These are phyloP conservation scores for Colletotrichum kahawae DNA, from an alignment of 2,329 filamentous ascomycete genomes.

Conservation along the genomic window DNA sequence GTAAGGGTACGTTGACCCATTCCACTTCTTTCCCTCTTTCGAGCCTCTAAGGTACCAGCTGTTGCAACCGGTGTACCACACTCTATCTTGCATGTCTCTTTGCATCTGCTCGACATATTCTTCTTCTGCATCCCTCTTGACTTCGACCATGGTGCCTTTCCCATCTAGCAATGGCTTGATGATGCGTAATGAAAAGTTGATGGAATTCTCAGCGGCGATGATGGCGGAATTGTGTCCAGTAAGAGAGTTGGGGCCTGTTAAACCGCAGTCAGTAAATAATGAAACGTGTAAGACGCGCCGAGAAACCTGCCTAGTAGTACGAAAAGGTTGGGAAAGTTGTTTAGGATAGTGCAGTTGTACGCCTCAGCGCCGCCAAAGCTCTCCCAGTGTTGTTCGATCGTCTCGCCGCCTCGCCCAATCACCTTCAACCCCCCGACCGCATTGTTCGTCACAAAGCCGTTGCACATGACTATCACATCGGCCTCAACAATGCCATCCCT, in stretches of 20 bases:
- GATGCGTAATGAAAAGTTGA: conserved; percentile 64
- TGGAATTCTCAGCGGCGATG: conserved; percentile 64
- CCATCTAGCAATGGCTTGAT: conserved; percentile 52
- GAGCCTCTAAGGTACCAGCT: conserved; percentile 40
- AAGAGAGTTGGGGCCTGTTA: conserved; percentile 60
- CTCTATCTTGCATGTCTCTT: conserved; percentile 33
- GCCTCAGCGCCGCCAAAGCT: conserved; percentile 64
- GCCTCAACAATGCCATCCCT: conserved; percentile 49
- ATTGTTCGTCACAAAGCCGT: conserved; percentile 62
- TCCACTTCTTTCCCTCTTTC: conserved; percentile 32
- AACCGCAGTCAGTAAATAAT: neutral
- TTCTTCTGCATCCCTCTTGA: conserved; percentile 39
- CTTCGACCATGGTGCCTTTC: conserved; percentile 32
- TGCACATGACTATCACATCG: conserved; percentile 66
- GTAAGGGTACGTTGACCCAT: conserved; percentile 40
- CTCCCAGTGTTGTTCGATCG: conserved; percentile 61
- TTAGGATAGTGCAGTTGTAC: conserved; percentile 63
- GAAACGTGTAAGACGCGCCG: neutral
- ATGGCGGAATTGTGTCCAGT: conserved; percentile 68
- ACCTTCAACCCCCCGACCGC: conserved; percentile 60
- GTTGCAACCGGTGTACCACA: conserved; percentile 33
- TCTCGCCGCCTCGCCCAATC: conserved; percentile 52
- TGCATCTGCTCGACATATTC: conserved; percentile 37
- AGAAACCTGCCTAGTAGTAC: conserved; percentile 53
- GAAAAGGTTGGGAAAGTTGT: conserved; percentile 70